These are phyloP conservation scores for Metschnikowia lochheadii DNA, from an alignment of 805 yeast genomes.

Conservation along the genomic window DNA sequence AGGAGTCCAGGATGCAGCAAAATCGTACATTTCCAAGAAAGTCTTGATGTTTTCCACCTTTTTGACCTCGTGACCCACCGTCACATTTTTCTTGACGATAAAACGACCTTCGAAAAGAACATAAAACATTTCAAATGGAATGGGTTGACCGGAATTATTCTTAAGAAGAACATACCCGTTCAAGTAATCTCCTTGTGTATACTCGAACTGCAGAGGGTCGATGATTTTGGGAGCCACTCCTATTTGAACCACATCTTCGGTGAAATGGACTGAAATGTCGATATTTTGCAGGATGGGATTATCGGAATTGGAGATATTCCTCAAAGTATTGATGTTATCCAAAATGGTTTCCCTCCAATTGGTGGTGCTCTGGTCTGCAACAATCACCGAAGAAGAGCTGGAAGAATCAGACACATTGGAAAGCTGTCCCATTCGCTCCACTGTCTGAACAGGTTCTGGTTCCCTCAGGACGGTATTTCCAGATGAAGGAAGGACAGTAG, in stretches of 20 bases:
- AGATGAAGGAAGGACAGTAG: neutral
- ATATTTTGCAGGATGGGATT: slow-evolving; percentile 26
- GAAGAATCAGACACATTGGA: neutral
- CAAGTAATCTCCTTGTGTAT: slow-evolving; percentile 62
- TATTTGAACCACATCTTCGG: slow-evolving; percentile 29
- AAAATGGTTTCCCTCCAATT: slow-evolving; percentile 37
- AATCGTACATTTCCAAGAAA: slow-evolving; percentile 39
- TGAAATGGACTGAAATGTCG: slow-evolving; percentile 28
- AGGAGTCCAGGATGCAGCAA: slow-evolving; percentile 47
- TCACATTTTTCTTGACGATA: slow-evolving; percentile 18
- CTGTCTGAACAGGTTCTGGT: neutral
- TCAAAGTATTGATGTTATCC: slow-evolving; percentile 34
- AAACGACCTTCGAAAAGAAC: slow-evolving; percentile 52
- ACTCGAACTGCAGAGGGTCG: slow-evolving; percentile 40
- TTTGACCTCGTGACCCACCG: slow-evolving; percentile 7
- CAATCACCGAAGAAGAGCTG: slow-evolving; percentile 14
- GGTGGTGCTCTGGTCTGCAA: slow-evolving; percentile 32
- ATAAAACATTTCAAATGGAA: slow-evolving; percentile 61
- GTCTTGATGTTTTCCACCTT: slow-evolving; percentile 22
- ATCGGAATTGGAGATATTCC: slow-evolving; percentile 27
- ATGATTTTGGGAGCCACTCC: slow-evolving; percentile 26
- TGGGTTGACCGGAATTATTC: slow-evolving; percentile 36
- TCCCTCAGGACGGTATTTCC: neutral
- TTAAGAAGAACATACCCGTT: slow-evolving; percentile 48
- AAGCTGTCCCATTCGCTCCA: neutral